Conservation (phyloP, 1,284 basidiomycete species). For the Malassezia equina region DNA sequence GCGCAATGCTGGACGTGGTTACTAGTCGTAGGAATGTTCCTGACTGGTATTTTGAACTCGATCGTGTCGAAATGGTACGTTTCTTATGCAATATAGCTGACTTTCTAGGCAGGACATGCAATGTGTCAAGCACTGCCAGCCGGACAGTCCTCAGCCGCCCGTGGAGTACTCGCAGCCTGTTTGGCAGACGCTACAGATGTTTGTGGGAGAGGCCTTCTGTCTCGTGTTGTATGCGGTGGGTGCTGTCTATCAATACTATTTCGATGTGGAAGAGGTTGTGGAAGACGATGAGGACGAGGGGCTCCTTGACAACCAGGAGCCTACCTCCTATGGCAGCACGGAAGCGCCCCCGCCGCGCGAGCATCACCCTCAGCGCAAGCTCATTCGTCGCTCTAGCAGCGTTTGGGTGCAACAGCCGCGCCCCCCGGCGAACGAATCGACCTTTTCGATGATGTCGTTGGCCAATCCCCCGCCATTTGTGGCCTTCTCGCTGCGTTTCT, state of each 20-base stretch:
- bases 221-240: conserved; percentile 24
- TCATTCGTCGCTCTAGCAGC: not conserved
- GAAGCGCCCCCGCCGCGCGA: not conserved
- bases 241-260: not conserved
- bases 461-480: not conserved
- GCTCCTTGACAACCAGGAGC: not conserved
- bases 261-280: not conserved
- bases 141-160: conserved; percentile 23
- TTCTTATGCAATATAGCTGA: not conserved
- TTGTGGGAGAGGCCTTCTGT: conserved; percentile 49
- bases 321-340: not conserved
- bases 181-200: conserved; percentile 49
- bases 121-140: conserved; percentile 47
- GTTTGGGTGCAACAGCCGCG: not conserved
- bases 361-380: not conserved
- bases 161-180: conserved; percentile 42
- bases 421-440: not conserved
- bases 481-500: conserved; percentile 49
- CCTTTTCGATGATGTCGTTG: conserved; percentile 4
- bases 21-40: conserved; percentile 52
- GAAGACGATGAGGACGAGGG: conserved; percentile 1
- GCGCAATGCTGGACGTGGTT: conserved; percentile 18
- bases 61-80: conserved; percentile 42
- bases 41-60: conserved; percentile 50
- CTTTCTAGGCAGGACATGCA: conserved; percentile 46